These are phyloP conservation scores for Aristolochia californica DNA, from an alignment of 164 flowering plant species.

Conservation along the genomic window DNA sequence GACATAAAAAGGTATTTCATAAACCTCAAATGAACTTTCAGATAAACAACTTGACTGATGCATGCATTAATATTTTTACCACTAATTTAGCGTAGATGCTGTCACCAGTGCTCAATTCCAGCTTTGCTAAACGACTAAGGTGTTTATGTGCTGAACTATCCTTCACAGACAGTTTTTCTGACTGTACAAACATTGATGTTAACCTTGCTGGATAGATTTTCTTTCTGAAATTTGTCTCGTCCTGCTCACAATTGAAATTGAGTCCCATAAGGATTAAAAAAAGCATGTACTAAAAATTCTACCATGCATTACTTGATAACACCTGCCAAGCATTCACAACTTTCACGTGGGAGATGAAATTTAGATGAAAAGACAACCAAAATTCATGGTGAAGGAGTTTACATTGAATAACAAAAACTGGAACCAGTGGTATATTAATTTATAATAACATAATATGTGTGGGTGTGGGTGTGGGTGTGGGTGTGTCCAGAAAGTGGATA, in stretches of 20 bases:
- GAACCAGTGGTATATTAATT: no score
- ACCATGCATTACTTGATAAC: not conserved
- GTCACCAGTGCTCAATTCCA: conserved; percentile 69
- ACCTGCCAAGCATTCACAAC: no score
- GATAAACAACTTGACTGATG: not conserved
- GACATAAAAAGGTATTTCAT: no score
- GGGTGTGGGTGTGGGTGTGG: no score
- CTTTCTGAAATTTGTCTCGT: conserved; percentile 40
- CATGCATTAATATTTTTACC: conserved; percentile 38
- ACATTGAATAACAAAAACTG: no score
- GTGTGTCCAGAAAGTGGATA: no score
- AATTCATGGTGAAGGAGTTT: no score
- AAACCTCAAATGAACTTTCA: not conserved
- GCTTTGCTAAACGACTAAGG: conserved; percentile 38
- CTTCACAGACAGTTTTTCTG: conserved; percentile 23
- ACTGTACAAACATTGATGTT: conserved; percentile 41
- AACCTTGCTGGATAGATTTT: conserved; percentile 55
- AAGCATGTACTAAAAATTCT: not conserved
- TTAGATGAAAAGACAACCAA: no score
- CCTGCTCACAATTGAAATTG: conserved; percentile 21
- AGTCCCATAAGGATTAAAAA: conserved; percentile 1
- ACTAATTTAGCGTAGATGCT: conserved; percentile 72
- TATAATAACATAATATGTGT: no score
- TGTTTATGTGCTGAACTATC: not conserved
- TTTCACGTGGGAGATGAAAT: no score